Percentiles rank a stretch among this genome's conserved stretches.
Evolutionary conservation across 2,329 filamentous ascomycete genomes (phyloP).

Genomic region (Byssothecium circinans): DNA sequence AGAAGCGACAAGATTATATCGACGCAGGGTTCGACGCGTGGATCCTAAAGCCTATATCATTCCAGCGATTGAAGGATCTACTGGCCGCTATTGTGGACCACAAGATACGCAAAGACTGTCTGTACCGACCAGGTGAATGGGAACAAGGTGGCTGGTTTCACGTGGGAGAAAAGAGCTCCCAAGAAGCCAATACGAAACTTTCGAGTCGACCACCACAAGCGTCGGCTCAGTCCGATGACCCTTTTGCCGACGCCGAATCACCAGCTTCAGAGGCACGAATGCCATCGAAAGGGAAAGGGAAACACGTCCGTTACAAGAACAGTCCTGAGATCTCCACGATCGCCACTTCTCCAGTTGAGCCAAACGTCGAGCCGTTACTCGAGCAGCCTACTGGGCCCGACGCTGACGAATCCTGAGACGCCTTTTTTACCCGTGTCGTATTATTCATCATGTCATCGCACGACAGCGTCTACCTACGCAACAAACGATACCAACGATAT

Average conservation of each 20-base stretch:
- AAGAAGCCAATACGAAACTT: slow-evolving; percentile 43
- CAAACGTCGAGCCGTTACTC: too few relatives aligned
- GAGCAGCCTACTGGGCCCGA: too few relatives aligned
- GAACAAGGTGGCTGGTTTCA: slow-evolving; percentile 85
- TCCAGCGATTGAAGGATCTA: slow-evolving; percentile 70
- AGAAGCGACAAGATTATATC: slow-evolving; percentile 68
- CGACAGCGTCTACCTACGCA: too few relatives aligned
- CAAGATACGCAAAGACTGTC: slow-evolving; percentile 58
- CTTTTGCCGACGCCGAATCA: neutral
- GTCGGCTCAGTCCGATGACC: neutral
- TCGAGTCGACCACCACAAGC: slow-evolving; percentile 13
- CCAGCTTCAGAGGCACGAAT: slow-evolving; percentile 1
- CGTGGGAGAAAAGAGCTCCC: slow-evolving; percentile 40
- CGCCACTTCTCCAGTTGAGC: too few relatives aligned
- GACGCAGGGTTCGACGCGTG: slow-evolving; percentile 84
- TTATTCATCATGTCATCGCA: too few relatives aligned
- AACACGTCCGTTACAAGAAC: slow-evolving; percentile 15
- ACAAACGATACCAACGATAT: too few relatives aligned
- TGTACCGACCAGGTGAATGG: slow-evolving; percentile 75
- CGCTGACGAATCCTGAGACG: too few relatives aligned
- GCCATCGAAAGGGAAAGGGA: slow-evolving; percentile 18
- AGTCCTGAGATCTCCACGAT: too few relatives aligned
- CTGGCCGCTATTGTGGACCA: slow-evolving; percentile 69
- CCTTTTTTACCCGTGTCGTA: too few relatives aligned
- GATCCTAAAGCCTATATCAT: slow-evolving; percentile 88